Conservation (phyloP, 345 rosid species). For the Kernera saxatilis region DNA sequence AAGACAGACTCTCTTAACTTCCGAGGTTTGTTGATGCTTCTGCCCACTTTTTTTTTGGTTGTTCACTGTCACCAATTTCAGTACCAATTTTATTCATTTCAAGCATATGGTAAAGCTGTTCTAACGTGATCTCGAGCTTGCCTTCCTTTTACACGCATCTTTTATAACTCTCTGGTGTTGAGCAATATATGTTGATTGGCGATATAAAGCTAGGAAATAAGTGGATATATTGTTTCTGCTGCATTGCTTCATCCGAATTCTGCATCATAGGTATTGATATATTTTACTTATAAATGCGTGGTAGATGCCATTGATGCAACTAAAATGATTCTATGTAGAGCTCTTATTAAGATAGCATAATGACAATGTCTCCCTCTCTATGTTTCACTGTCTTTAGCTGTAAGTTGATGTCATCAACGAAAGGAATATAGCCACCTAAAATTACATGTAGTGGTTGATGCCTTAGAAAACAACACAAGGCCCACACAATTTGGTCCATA, state of each 20-base stretch:
- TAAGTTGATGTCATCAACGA: constrained; percentile 22
- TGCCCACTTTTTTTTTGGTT: neutral
- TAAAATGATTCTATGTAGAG: neutral
- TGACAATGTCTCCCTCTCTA: neutral
- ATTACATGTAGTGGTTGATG: constrained; percentile 25
- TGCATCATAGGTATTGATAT: neutral
- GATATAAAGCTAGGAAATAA: neutral
- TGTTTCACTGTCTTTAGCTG: constrained; percentile 26
- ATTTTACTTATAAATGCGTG: neutral
- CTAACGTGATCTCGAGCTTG: neutral
- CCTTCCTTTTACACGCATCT: neutral
- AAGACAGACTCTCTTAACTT: neutral
- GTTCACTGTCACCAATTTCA: neutral
- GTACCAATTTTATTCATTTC: neutral
- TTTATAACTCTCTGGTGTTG: neutral
- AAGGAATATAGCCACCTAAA: constrained; percentile 11
- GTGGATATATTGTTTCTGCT: neutral
- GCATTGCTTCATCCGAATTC: neutral
- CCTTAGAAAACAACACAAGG: neutral
- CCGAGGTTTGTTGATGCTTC: constrained; percentile 13
- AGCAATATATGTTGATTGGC: neutral
- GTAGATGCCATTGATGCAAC: constrained; percentile 1
- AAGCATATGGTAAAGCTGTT: neutral
- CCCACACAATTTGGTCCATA: constrained; percentile 7
- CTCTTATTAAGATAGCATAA: neutral